These are phyloP conservation scores for Mytilinidion resinicola DNA, from an alignment of 495 filamentous ascomycete species.

Conservation along the genomic window DNA sequence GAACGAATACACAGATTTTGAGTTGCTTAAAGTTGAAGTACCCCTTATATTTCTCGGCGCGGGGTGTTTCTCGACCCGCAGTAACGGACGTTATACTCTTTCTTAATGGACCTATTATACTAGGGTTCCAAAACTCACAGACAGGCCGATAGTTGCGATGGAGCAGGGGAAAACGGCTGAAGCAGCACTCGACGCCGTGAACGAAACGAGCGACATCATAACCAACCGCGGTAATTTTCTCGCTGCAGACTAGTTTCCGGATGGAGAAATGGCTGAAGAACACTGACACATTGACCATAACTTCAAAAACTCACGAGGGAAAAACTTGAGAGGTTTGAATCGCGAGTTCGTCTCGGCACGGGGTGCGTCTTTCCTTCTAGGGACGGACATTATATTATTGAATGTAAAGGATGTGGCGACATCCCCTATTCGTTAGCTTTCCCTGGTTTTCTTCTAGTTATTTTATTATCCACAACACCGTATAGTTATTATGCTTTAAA, in stretches of 20 bases:
- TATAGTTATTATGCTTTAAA: no score
- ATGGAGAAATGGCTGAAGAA: conserved; percentile 25
- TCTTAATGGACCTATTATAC: conserved; percentile 8
- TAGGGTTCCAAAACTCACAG: conserved; percentile 23
- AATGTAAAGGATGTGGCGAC: no score
- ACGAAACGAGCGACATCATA: conserved; percentile 20
- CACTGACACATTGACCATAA: conserved; percentile 25
- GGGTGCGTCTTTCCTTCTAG: conserved; percentile 6
- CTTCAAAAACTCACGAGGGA: conserved; percentile 30
- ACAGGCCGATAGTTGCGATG: conserved; percentile 23
- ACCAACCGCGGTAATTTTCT: conserved; percentile 15
- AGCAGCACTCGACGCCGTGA: conserved; percentile 16
- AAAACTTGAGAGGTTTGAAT: no score
- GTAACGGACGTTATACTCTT: no score
- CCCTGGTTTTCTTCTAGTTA: no score
- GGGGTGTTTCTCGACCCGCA: no score
- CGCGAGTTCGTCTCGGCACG: conserved; percentile 27
- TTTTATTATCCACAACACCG: no score
- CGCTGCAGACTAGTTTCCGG: conserved; percentile 13
- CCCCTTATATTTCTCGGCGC: no score
- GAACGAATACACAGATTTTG: no score
- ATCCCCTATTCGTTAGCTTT: no score
- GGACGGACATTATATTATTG: background rate
- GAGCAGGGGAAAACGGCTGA: conserved; percentile 25
- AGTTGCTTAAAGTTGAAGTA: no score